Evolutionary conservation across 768 basidiomycete genomes (phyloP), one percentile per base, ranked within the genome.

Genomic region (Phallus indusiatus): DNA sequence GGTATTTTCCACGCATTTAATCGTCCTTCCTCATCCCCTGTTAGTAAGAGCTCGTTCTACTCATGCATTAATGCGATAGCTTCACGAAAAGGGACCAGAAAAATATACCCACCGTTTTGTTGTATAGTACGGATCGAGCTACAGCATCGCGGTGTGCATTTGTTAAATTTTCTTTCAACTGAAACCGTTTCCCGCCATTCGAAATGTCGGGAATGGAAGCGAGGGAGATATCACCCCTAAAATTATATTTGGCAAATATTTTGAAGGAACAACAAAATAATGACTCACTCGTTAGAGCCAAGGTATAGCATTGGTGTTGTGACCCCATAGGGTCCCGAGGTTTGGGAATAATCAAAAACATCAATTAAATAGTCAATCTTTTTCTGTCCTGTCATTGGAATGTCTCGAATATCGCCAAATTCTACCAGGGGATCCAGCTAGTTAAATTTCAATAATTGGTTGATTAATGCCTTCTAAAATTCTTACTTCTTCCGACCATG

Each of bases 401-500:
- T 55, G 9, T 55, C 34, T 5, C 66, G 63, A 2, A 63, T 36
- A 46, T 68, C 62, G 10, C 61, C 66, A 64, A 61, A 67, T 34
- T 64, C 65, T 24, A 46, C 22, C 17, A 64, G 48, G 24, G 60
- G 53, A 47, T 61, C 54, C 20, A 64, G 59, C 63, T 67, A 53
- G n/a, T 8, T 1, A 18, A 24, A 18, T 17, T 20, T 53, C 37
- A 46, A 24, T 35, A 5, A 16, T 37, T n/a, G n/a, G n/a, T n/a
- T n/a, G n/a, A n/a, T 20, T 18, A 14, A 35, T 47, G 14, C 17
- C 47, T 48, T 24, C 33, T 33, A 42, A 18, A 20, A 47, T 20
- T 33, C 69, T 33, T 60, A 86, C 89, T 72, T 91, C 87, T 51
- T 71, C 71, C 24, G 84, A 81, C 94, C 93, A 97, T 14, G 81